These are phyloP conservation scores for Xylariales sp. DNA, from an alignment of 2,329 filamentous ascomycete species.

Conservation along the genomic window DNA sequence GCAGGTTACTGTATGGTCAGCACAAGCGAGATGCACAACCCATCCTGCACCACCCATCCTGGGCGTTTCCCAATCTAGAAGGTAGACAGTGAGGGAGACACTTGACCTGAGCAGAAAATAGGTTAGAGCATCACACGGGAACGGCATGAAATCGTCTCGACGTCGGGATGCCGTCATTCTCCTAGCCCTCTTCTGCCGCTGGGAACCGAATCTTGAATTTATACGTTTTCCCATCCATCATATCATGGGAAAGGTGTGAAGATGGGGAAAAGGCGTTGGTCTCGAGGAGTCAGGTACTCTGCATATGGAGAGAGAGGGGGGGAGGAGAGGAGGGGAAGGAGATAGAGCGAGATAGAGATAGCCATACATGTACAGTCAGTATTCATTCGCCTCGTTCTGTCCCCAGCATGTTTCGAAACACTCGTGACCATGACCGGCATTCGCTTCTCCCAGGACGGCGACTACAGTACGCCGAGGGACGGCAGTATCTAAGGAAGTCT, in stretches of 20 bases:
- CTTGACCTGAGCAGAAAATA: not conserved
- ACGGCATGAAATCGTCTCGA: not conserved
- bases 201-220: not conserved
- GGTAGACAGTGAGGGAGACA: slow-evolving; percentile 24
- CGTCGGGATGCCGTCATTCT: not conserved
- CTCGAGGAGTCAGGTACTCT: not conserved
- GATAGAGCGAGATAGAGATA: too few species aligned
- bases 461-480: not conserved
- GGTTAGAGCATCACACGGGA: not conserved
- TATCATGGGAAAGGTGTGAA: not conserved
- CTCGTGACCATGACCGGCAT: slow-evolving; percentile 20
- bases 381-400: not conserved
- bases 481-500: not conserved
- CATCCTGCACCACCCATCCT: slow-evolving; percentile 5
- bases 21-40: slow-evolving; percentile 23
- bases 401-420: slow-evolving; percentile 20
- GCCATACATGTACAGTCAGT: not conserved
- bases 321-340: not conserved
- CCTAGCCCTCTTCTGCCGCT: not conserved
- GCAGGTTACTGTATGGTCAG: slow-evolving; percentile 8
- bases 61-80: slow-evolving; percentile 27
- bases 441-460: slow-evolving; percentile 2
- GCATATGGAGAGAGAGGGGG: not conserved
- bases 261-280: not conserved
- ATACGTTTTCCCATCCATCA: not conserved